These are phyloP conservation scores for Pyrenula aspistea DNA, from an alignment of 495 filamentous ascomycete species.

Conservation along the genomic window DNA sequence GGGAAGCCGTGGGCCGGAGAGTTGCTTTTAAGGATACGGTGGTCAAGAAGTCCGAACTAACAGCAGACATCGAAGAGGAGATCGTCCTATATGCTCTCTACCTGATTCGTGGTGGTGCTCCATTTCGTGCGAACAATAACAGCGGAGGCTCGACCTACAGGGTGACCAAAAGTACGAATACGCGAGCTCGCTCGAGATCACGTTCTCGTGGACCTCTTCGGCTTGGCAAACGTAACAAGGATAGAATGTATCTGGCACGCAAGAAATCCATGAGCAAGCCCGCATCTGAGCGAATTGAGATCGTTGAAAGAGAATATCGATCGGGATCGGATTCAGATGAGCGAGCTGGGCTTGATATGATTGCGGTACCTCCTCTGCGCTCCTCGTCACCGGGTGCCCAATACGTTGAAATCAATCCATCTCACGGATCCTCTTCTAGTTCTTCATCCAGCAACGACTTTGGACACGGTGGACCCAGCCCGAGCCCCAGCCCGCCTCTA, in stretches of 20 bases:
- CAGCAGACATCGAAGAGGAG: neutral
- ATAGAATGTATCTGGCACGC: neutral
- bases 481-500: neutral
- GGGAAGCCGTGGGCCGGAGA: neutral
- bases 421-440: neutral
- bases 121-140: neutral
- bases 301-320: neutral
- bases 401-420: neutral
- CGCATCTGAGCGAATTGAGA: neutral
- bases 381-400: neutral
- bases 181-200: neutral
- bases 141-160: neutral
- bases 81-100: neutral
- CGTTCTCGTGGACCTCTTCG: neutral
- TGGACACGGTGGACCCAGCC: neutral
- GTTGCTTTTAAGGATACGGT: neutral
- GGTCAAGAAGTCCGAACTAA: neutral
- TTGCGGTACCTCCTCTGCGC: neutral
- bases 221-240: neutral
- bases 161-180: neutral
- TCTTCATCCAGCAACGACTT: neutral
- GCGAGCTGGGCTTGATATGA: neutral
- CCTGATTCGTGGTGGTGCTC: neutral
- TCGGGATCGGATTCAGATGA: neutral
- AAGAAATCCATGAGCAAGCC: neutral